Evolutionary conservation across 2,329 filamentous ascomycete species (phyloP).

Genomic region (Chaetothyriales sp.): DNA sequence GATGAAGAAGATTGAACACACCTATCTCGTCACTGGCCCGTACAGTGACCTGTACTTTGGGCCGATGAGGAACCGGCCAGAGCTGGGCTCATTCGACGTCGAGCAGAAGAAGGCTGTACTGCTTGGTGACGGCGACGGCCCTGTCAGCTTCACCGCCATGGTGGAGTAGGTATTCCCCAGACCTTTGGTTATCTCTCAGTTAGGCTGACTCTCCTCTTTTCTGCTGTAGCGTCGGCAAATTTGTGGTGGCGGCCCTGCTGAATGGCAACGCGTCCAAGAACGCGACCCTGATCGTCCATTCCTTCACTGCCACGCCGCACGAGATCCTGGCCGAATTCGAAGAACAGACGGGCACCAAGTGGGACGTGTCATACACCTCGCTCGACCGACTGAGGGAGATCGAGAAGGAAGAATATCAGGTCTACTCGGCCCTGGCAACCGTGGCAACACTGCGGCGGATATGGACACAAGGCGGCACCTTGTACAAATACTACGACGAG

Average conservation of each 20-base stretch:
- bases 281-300: slow-evolving; percentile 51
- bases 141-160: slow-evolving; percentile 55
- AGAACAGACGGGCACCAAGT: slow-evolving; percentile 43
- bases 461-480: slow-evolving; percentile 56
- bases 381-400: slow-evolving; percentile 38
- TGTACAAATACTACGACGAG: slow-evolving; percentile 57
- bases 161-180: slow-evolving; percentile 39
- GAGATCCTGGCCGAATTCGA: slow-evolving; percentile 53
- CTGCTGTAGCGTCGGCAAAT: slow-evolving; percentile 44
- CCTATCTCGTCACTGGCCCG: slow-evolving; percentile 55
- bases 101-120: slow-evolving; percentile 43
- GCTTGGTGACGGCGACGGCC: slow-evolving; percentile 45
- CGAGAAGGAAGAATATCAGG: slow-evolving; percentile 46
- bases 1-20: slow-evolving; percentile 39
- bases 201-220: neutral
- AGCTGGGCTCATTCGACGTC: slow-evolving; percentile 44
- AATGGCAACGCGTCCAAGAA: slow-evolving; percentile 40
- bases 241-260: slow-evolving; percentile 46
- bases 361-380: slow-evolving; percentile 39
- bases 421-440: slow-evolving; percentile 37
- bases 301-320: slow-evolving; percentile 50
- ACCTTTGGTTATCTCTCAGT: neutral
- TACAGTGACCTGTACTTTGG: slow-evolving; percentile 50
- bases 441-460: slow-evolving; percentile 50
- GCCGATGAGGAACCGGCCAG: slow-evolving; percentile 24